Conservation (phyloP, 2,329 filamentous ascomycete genomes). For the Paecilomyces niveus region DNA sequence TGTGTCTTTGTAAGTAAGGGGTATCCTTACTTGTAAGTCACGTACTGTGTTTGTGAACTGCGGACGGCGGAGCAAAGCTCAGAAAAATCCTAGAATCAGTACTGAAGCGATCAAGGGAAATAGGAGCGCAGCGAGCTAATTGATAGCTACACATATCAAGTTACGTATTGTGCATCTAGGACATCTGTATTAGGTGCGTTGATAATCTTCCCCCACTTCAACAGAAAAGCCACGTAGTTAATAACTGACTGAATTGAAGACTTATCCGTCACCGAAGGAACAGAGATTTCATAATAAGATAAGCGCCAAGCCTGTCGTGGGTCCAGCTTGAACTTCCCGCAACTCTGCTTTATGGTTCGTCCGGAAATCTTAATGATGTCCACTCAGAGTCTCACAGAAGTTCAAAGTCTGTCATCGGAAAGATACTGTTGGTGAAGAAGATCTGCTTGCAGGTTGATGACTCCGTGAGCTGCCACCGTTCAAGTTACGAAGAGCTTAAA, state of each 20-base stretch:
- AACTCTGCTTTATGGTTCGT: neutral
- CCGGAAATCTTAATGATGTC: neutral
- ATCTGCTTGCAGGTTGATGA: neutral
- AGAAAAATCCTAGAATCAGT: neutral
- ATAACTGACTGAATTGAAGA: neutral
- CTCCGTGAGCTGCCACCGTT: neutral
- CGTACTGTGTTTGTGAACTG: neutral
- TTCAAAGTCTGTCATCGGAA: neutral
- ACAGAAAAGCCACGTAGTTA: neutral
- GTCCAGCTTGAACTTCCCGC: neutral
- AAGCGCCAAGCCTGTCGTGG: neutral
- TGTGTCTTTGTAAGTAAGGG: neutral
- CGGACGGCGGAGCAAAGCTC: neutral
- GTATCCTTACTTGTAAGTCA: neutral
- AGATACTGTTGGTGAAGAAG: neutral
- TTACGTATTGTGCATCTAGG: neutral
- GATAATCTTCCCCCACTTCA: neutral
- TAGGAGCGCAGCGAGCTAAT: too few relatives aligned
- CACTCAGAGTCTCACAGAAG: neutral
- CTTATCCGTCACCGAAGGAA: too few relatives aligned
- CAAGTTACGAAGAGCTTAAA: neutral
- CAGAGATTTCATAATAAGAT: neutral
- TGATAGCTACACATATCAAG: too few relatives aligned
- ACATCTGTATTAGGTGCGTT: neutral
- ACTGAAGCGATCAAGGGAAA: too few relatives aligned